These are phyloP conservation scores for Colletotrichum musicola DNA, from an alignment of 2,329 filamentous ascomycete genomes.

Conservation along the genomic window DNA sequence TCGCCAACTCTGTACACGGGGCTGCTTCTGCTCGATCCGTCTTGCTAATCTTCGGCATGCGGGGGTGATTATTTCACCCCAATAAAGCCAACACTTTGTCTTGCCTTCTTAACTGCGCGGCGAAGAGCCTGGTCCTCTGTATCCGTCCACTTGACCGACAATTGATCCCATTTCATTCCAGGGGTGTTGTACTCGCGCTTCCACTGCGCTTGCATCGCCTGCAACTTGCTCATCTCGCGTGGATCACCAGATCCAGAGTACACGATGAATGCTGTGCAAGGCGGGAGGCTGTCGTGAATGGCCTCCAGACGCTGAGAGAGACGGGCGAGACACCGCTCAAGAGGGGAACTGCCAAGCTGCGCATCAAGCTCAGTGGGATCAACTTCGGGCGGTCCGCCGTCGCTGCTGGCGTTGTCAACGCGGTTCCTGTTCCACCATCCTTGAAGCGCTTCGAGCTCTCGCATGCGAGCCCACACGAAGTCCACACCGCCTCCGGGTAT, in stretches of 20 bases:
- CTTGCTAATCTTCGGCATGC: neutral
- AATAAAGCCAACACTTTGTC: slow-evolving; percentile 74
- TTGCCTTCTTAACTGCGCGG: slow-evolving; percentile 67
- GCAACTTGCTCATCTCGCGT: slow-evolving; percentile 73
- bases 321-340: slow-evolving; percentile 61
- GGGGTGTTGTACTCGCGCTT: slow-evolving; percentile 74
- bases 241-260: slow-evolving; percentile 77
- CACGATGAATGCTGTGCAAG: slow-evolving; percentile 74
- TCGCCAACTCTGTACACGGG: neutral
- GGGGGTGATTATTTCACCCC: slow-evolving; percentile 66
- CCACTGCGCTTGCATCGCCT: slow-evolving; percentile 71
- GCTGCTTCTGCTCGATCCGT: neutral
- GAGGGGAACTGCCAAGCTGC: slow-evolving; percentile 44
- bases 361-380: slow-evolving; percentile 46
- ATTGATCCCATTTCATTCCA: slow-evolving; percentile 74
- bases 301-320: slow-evolving; percentile 64
- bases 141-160: slow-evolving; percentile 77
- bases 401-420: slow-evolving; percentile 48
- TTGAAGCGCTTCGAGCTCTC: slow-evolving; percentile 73
- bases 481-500: slow-evolving; percentile 73
- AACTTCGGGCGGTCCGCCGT: slow-evolving; percentile 50
- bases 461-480: slow-evolving; percentile 76
- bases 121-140: slow-evolving; percentile 73
- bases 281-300: slow-evolving; percentile 70
- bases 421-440: slow-evolving; percentile 77